Evolutionary conservation across 257 asterid species (phyloP).

Genomic region (Sherardia arvensis): DNA sequence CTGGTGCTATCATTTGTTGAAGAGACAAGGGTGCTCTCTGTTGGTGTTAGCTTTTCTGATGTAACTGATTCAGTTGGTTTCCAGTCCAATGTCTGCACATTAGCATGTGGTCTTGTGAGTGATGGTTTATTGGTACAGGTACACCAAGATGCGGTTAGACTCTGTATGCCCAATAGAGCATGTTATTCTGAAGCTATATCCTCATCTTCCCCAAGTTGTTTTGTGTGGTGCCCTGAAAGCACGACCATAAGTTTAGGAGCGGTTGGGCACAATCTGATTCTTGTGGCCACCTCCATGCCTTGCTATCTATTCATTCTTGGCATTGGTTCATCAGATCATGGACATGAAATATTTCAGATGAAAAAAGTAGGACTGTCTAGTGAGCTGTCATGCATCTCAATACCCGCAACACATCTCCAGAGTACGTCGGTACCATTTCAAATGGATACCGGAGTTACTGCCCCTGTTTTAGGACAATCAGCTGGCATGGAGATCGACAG

Average conservation of each 20-base stretch:
- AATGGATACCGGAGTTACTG: conserved; percentile 29
- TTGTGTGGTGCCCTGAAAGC: conserved; percentile 66
- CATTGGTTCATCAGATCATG: conserved; percentile 33
- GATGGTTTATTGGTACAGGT: conserved; percentile 78
- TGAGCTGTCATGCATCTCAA: conserved; percentile 84
- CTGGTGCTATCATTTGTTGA: conserved; percentile 90
- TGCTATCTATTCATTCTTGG: conserved; percentile 71
- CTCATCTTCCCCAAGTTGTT: conserved; percentile 43
- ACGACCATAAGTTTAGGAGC: conserved; percentile 83
- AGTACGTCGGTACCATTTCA: conserved; percentile 17
- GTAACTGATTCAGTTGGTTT: conserved; percentile 88
- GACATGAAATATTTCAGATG: conserved; percentile 58
- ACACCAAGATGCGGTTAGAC: conserved; percentile 69
- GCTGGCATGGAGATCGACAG: conserved; percentile 31
- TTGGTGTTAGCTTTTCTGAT: conserved; percentile 87
- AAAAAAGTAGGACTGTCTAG: conserved; percentile 65
- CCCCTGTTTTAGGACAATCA: conserved; percentile 22
- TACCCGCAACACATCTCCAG: conserved; percentile 48
- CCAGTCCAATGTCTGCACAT: conserved; percentile 75
- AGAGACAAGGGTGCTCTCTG: conserved; percentile 95
- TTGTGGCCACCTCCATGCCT: conserved; percentile 82
- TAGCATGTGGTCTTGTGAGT: conserved; percentile 88
- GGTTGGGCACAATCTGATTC: conserved; percentile 71
- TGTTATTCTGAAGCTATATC: conserved; percentile 54
- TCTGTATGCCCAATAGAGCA: conserved; percentile 52